phyloP scores from a whole-genome alignment of 306 rosid genomes.

The Sicyos edulis region DNA sequence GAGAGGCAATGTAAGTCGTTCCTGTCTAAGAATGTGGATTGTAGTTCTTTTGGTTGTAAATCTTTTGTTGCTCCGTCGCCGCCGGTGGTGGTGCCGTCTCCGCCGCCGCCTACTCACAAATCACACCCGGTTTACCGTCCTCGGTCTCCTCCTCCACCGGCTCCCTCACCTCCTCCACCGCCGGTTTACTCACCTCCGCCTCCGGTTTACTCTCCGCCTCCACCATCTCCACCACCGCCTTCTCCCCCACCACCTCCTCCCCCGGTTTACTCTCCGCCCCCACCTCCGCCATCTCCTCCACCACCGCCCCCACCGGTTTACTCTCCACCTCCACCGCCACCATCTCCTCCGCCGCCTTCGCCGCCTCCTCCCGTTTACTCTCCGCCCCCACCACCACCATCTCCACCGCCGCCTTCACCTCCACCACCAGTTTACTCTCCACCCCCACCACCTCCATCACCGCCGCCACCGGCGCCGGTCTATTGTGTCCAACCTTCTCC shows the following conservation, averaged over 20 bases:
- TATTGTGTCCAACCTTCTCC: slow-evolving; percentile 29
- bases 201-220: not conserved
- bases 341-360: slow-evolving; percentile 25
- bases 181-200: slow-evolving; percentile 22
- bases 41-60: slow-evolving; percentile 60
- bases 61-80: slow-evolving; percentile 34
- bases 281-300: slow-evolving; percentile 24
- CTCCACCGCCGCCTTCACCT: not conserved
- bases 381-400: not conserved
- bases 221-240: slow-evolving; percentile 28
- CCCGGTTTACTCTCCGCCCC: slow-evolving; percentile 23
- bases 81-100: slow-evolving; percentile 14
- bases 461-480: slow-evolving; percentile 20
- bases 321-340: slow-evolving; percentile 31
- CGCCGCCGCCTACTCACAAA: not conserved
- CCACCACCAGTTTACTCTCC: slow-evolving; percentile 21
- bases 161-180: too few relatives aligned
- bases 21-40: slow-evolving; percentile 70
- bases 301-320: slow-evolving; percentile 20
- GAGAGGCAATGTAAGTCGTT: slow-evolving; percentile 67
- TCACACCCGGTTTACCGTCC: too few relatives aligned
- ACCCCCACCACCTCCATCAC: slow-evolving; percentile 26
- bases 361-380: not conserved
- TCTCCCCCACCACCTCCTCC: slow-evolving; percentile 21
- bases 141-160: too few relatives aligned